These are phyloP conservation scores for Macrophomina tecta DNA, from an alignment of 2,329 filamentous ascomycete species.

Conservation along the genomic window DNA sequence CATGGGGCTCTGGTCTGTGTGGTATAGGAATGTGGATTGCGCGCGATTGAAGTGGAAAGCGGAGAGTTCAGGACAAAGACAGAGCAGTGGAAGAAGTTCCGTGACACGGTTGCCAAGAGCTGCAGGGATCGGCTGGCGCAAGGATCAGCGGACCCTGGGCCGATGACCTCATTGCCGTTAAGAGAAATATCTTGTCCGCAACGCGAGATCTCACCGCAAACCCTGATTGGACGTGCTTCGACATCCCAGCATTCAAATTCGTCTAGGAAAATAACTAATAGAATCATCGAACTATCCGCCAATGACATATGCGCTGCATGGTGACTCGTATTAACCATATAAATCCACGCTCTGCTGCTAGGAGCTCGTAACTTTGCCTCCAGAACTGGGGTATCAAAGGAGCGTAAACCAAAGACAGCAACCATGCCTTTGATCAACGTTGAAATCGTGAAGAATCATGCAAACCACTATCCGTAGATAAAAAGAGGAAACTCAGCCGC, in stretches of 20 bases:
- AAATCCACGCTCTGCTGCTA: not conserved
- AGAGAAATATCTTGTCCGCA: not conserved
- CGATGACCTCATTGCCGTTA: conserved; percentile 16
- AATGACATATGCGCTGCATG: too few relatives aligned
- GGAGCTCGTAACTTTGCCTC: not conserved
- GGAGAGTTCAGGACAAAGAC: not conserved
- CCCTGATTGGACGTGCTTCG: conserved; percentile 1
- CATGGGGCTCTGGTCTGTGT: not conserved
- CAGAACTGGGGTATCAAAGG: conserved; percentile 20
- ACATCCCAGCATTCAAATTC: not conserved
- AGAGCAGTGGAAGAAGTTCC: not conserved
- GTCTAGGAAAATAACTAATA: too few relatives aligned
- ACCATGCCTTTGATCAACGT: not conserved
- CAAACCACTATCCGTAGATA: not conserved
- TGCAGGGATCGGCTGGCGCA: not conserved
- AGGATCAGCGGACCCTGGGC: conserved; percentile 16
- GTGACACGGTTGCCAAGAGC: conserved; percentile 20
- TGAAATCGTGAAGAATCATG: not conserved
- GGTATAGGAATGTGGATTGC: not conserved
- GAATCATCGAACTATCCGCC: too few relatives aligned
- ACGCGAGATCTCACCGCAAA: not conserved
- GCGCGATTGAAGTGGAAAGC: not conserved
- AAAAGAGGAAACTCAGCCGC: not conserved
- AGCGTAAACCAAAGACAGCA: conserved; percentile 9
- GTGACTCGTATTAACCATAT: not conserved